Conservation (phyloP, 2,329 filamentous ascomycete species). For the Furcasterigmium sp. region DNA sequence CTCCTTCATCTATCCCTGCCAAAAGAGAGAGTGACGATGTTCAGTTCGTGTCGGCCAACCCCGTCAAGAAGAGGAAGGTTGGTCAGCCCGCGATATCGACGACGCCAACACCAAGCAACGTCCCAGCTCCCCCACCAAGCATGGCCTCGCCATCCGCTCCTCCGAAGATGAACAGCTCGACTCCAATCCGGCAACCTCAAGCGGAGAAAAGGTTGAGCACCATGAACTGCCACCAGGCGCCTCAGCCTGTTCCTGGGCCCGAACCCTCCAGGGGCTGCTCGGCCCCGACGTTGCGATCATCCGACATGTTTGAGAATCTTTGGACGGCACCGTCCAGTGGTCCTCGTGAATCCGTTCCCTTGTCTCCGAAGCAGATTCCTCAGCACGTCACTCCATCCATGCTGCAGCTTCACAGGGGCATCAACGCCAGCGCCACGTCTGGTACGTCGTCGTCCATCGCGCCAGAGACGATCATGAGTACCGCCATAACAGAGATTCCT, state of each 20-base stretch:
- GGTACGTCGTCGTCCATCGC: too few species aligned
- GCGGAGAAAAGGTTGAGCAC: conserved; percentile 22
- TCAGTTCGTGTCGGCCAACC: conserved; percentile 36
- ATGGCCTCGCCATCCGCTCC: too few species aligned
- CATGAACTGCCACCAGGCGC: conserved; percentile 21
- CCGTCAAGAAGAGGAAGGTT: conserved; percentile 29
- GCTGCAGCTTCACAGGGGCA: background rate
- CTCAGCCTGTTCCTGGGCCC: conserved; percentile 16
- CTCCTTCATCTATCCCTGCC: conserved; percentile 6
- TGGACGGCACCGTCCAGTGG: conserved; percentile 11
- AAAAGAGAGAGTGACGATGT: conserved; percentile 35
- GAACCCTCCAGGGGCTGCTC: conserved; percentile 25
- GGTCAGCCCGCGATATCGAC: background rate
- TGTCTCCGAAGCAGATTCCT: conserved; percentile 27
- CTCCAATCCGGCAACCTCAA: background rate
- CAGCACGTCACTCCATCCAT: conserved; percentile 3
- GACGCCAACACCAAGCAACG: background rate
- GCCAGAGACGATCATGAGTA: too few species aligned
- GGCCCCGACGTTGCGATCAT: conserved; percentile 26
- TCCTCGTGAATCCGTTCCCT: conserved; percentile 21
- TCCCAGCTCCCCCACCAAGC: too few species aligned
- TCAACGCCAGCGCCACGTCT: too few species aligned
- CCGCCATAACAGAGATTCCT: too few species aligned
- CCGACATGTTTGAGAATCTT: conserved; percentile 17
- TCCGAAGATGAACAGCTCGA: conserved; percentile 1